Conservation (phyloP, 805 yeast species). For the Metschnikowia anglica region DNA sequence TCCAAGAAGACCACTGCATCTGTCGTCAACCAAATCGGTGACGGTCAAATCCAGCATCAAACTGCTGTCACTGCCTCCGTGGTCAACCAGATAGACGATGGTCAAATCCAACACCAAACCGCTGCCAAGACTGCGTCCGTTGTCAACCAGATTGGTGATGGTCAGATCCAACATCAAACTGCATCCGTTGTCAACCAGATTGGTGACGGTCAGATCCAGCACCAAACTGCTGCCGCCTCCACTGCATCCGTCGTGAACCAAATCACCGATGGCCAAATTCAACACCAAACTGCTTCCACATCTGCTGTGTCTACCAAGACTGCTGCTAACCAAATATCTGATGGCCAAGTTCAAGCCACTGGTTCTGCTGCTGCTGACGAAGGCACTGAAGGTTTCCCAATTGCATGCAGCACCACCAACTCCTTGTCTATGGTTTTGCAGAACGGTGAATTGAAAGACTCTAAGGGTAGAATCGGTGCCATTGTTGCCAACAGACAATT, state of each 20-base stretch:
- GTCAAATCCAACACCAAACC: conserved; percentile 20
- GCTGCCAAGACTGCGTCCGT: conserved; percentile 22
- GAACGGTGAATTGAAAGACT: conserved; percentile 53
- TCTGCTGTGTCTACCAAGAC: conserved; percentile 10
- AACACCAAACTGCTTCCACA: conserved; percentile 23
- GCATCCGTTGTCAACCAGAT: conserved; percentile 22
- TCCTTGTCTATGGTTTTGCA: conserved; percentile 57
- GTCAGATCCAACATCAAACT: conserved; percentile 32
- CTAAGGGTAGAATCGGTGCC: conserved; percentile 68
- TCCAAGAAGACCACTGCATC: conserved; percentile 26
- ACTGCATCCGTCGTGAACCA: conserved; percentile 23
- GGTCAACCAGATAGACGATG: conserved; percentile 20
- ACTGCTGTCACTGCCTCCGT: conserved; percentile 29
- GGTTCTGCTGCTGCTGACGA: conserved; percentile 32
- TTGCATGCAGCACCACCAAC: conserved; percentile 25
- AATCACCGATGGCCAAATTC: conserved; percentile 35
- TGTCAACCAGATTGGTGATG: conserved; percentile 28
- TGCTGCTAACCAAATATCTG: conserved; percentile 26
- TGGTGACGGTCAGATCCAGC: conserved; percentile 38
- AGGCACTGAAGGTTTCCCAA: conserved; percentile 12
- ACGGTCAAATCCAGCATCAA: conserved; percentile 49
- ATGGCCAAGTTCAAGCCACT: conserved; percentile 34
- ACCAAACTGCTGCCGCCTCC: conserved; percentile 29
- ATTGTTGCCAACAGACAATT: conserved; percentile 81
- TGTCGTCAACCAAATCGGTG: conserved; percentile 47